Base-by-base conservation (phyloP, 495 filamentous ascomycete species). In the Ramalina intermedia region DNA sequence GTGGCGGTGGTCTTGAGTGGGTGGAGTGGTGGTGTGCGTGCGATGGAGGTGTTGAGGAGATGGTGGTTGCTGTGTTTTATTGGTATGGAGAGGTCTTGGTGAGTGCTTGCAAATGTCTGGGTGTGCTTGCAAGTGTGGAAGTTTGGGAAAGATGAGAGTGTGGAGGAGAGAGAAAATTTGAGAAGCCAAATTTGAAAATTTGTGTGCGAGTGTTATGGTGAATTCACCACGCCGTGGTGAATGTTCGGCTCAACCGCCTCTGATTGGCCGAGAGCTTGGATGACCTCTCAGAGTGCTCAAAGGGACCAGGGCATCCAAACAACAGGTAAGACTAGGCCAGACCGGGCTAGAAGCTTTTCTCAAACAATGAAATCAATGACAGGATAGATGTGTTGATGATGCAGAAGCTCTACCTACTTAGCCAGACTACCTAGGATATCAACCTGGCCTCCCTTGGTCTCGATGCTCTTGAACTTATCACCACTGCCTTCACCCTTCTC, bases 381-480 rank as follows among this genome's bases (percentile, higher is more conserved):
- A 41, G 8, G 11, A 3, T 8, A 9, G 14, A 18, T 41, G 8
- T 12, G 14, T 41, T 41, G 39, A 41, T 41, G 39, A 18, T 17
- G 21, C 39, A 18, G 39, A 41, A 41, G 21, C 11, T 18, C 37
- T 48, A 35, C 50, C 44, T 43, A 55, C 41, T 51, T 51, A 5
- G 21, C 45, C 48, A 57, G 8, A 36, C 41, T 46, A 13, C 48
- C 52, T 48, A 59, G 46, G 2, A 59, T 45, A 47, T 59, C 66
- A 35, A 55, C 54, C 16, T 66, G 65, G 35, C 66, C 68, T 44
- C 53, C 56, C 55, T 68, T 75, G 29, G 79, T 85, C 64, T 84
- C 85, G 26, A 87, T 73, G 29, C 83, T 78, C 63, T 72, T 75
- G 58, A 85, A 88, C 12, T 79, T 75, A 3, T 75, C 75, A 58